These are phyloP conservation scores for Anthostomella pinea DNA, from an alignment of 2,329 filamentous ascomycete genomes.

Conservation along the genomic window DNA sequence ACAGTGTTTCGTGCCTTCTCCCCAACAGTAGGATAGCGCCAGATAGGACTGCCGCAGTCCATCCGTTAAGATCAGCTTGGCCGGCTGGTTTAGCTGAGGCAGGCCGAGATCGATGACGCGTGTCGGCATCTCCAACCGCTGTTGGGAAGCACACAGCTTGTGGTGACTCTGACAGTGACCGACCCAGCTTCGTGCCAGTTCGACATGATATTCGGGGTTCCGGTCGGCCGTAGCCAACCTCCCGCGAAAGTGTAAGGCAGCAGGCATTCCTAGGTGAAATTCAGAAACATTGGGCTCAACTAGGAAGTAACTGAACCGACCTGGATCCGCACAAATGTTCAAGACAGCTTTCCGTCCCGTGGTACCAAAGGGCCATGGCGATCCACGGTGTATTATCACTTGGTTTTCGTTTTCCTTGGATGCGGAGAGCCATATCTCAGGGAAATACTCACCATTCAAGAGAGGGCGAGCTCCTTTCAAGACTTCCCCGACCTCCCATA, in stretches of 20 bases:
- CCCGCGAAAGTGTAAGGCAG: neutral
- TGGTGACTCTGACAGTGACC: constrained; percentile 1
- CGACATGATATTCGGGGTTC: constrained; percentile 5
- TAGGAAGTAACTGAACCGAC: too few relatives aligned
- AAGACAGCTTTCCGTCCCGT: too few relatives aligned
- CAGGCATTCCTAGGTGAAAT: constrained; percentile 1
- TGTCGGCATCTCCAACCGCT: constrained; percentile 13
- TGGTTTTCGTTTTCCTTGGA: too few relatives aligned
- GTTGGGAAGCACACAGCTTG: constrained; percentile 1
- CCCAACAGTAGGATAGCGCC: constrained; percentile 25
- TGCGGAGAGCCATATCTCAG: too few relatives aligned
- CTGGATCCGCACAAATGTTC: too few relatives aligned
- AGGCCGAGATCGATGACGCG: constrained; percentile 9
- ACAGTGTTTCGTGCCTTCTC: constrained; percentile 3
- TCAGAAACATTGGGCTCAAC: neutral
- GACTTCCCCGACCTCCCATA: neutral
- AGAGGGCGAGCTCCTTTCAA: neutral
- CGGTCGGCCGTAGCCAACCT: constrained; percentile 5
- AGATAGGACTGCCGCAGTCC: constrained; percentile 15
- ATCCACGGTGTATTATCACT: too few relatives aligned
- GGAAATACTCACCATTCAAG: too few relatives aligned
- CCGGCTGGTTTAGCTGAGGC: neutral
- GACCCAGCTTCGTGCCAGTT: constrained; percentile 2
- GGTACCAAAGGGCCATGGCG: too few relatives aligned
- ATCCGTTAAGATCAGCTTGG: constrained; percentile 8